These are phyloP conservation scores for Barnettozyma pratensis DNA, from an alignment of 805 yeast species.

Conservation along the genomic window DNA sequence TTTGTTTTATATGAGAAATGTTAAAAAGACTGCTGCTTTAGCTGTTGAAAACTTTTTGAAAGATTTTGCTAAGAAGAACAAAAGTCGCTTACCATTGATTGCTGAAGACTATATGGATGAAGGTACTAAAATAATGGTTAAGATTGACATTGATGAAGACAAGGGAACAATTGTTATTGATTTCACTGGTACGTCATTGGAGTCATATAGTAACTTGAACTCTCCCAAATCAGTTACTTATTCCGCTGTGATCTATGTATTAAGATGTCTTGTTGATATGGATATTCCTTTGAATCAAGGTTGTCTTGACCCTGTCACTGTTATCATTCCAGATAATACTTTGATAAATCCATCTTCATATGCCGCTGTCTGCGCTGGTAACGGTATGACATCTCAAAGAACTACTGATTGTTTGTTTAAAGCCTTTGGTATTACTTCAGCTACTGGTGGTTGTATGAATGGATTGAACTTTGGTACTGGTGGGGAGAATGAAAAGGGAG, in stretches of 20 bases:
- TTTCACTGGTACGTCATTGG: slow-evolving; percentile 48
- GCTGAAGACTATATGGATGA: slow-evolving; percentile 52
- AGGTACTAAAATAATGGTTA: slow-evolving; percentile 44
- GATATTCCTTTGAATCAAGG: slow-evolving; percentile 57
- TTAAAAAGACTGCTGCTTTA: slow-evolving; percentile 40
- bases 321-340: slow-evolving; percentile 32
- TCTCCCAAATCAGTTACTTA: slow-evolving; percentile 51
- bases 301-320: slow-evolving; percentile 41
- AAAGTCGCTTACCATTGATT: slow-evolving; percentile 29
- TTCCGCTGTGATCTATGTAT: slow-evolving; percentile 48
- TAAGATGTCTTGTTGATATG: slow-evolving; percentile 44
- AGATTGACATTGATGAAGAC: slow-evolving; percentile 34
- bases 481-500: slow-evolving; percentile 32
- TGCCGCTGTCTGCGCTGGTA: slow-evolving; percentile 44
- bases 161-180: slow-evolving; percentile 42
- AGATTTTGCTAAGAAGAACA: slow-evolving; percentile 38
- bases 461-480: slow-evolving; percentile 53
- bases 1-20: slow-evolving; percentile 41
- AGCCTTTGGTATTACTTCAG: slow-evolving; percentile 52
- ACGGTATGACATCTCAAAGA: slow-evolving; percentile 54
- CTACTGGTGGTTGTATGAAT: slow-evolving; percentile 55
- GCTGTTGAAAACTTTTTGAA: slow-evolving; percentile 36
- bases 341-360: slow-evolving; percentile 36
- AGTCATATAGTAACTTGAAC: slow-evolving; percentile 47
- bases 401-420: slow-evolving; percentile 48